Evolutionary conservation across 331 rosid genomes (phyloP).

Genomic region (Prunus yedoensis): DNA sequence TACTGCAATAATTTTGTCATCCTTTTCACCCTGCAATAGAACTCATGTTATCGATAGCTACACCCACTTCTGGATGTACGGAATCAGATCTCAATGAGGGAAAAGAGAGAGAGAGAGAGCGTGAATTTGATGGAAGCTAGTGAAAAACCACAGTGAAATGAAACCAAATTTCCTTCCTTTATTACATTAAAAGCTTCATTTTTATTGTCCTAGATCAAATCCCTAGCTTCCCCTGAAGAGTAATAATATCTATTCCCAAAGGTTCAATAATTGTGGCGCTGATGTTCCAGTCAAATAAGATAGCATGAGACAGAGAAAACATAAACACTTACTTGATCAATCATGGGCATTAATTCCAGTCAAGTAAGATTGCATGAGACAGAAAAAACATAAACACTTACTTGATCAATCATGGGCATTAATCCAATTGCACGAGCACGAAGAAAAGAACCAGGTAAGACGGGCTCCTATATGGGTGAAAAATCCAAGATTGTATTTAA

Average conservation of each 20-base stretch:
- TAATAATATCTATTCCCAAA: not conserved
- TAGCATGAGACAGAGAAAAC: not conserved
- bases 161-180: not conserved
- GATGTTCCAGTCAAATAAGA: not conserved
- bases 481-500: conserved; percentile 9
- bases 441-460: conserved; percentile 87
- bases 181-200: not conserved
- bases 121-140: not conserved
- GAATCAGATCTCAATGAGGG: not conserved
- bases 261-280: not conserved
- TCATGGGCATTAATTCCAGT: conserved; percentile 46
- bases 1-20: conserved; percentile 98
- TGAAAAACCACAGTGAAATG: not conserved
- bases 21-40: conserved; percentile 82
- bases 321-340: conserved; percentile 69
- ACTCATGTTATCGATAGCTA: conserved; percentile 15
- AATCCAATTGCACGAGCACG: conserved; percentile 99
- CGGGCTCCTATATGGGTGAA: conserved; percentile 63
- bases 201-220: not conserved
- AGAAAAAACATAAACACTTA: conserved; percentile 13
- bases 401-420: conserved; percentile 99
- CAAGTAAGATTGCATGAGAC: not conserved
- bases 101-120: not conserved
- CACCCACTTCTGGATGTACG: not conserved
- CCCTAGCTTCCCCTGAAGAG: not conserved